These are phyloP conservation scores for Pseudogymnoascus sp. DNA, from an alignment of 2,329 filamentous ascomycete species.

Conservation along the genomic window DNA sequence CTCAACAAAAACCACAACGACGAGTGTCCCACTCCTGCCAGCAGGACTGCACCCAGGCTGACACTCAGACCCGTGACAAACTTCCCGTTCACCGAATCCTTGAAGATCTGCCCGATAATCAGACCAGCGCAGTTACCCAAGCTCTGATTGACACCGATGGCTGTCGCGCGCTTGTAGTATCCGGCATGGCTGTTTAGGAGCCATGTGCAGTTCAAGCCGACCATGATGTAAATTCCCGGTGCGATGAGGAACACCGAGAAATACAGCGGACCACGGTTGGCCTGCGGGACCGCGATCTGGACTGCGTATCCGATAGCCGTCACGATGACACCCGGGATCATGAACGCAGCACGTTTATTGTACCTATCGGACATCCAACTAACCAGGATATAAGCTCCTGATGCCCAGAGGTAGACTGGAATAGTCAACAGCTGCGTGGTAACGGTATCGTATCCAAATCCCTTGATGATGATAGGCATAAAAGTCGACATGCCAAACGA, in stretches of 20 bases:
- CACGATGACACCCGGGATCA: constrained; percentile 10
- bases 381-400: constrained; percentile 36
- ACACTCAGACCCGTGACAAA: constrained; percentile 20
- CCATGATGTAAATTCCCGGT: constrained; percentile 39
- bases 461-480: constrained; percentile 45
- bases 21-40: constrained; percentile 19
- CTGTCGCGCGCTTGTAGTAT: constrained; percentile 38
- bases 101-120: constrained; percentile 15
- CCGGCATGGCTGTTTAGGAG: constrained; percentile 38
- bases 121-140: constrained; percentile 38
- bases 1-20: constrained; percentile 18
- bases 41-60: constrained; percentile 19
- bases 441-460: constrained; percentile 43
- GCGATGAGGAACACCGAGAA: constrained; percentile 21
- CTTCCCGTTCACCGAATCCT: constrained; percentile 17
- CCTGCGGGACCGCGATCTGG: constrained; percentile 8
- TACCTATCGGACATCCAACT: constrained; percentile 40
- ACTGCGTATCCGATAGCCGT: constrained; percentile 14
- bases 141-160: constrained; percentile 38
- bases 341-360: constrained; percentile 8
- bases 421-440: constrained; percentile 47
- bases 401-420: constrained; percentile 47
- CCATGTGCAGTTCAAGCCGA: constrained; percentile 40
- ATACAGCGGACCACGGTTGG: not conserved
- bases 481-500: constrained; percentile 50